Evolutionary conservation across 1,139 yeast species (phyloP), one percentile per base, ranked within the genome.

Genomic region (Sugiyamaella japonica): DNA sequence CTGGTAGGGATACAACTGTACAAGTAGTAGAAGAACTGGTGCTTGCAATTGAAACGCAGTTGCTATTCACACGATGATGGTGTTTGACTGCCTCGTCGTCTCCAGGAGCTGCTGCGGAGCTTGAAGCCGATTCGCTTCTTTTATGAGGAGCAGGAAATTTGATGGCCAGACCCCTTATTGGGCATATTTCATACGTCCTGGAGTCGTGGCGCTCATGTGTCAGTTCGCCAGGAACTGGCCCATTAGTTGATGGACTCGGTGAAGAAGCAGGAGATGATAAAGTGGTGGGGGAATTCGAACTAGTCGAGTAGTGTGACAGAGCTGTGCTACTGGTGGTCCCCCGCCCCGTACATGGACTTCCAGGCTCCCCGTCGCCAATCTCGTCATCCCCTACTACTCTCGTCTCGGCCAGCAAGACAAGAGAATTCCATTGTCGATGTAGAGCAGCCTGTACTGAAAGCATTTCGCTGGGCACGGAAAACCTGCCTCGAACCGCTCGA

Each of bases 401-500:
- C 16, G 34, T 41, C 34, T 49, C 52, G 9, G 52, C 52, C 37
- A 49, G 17, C 9, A 49, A 23, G 4, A 54, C 41, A 13, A 57
- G 40, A 5, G 48, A 39, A 29, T 48, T 50, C 66, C 66, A 63
- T 15, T 60, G 52, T 16, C 47, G 44, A 39, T 62, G 65, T 25
- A 63, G 56, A 10, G 56, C 50, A 2, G 59, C 45, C 34, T 59
- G 62, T 28, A 60, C 45, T 7, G 55, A 41, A 16, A 41, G 47
- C 56, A 63, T 61, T 41, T 61, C 65, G 17, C 59, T 56, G 15
- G 58, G 54, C 1, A 50, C 56, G 9, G 61, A 57, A 23, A 61
- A 55, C 20, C 58, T 54, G 13, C 61, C 65, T 29, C 55, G 52
- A 16, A 63, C 52, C 6, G 66, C 65, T 5, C 64, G 57, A 49